Evolutionary conservation across 1,139 yeast species (phyloP).

Genomic region (Sporopachydermia cereana): DNA sequence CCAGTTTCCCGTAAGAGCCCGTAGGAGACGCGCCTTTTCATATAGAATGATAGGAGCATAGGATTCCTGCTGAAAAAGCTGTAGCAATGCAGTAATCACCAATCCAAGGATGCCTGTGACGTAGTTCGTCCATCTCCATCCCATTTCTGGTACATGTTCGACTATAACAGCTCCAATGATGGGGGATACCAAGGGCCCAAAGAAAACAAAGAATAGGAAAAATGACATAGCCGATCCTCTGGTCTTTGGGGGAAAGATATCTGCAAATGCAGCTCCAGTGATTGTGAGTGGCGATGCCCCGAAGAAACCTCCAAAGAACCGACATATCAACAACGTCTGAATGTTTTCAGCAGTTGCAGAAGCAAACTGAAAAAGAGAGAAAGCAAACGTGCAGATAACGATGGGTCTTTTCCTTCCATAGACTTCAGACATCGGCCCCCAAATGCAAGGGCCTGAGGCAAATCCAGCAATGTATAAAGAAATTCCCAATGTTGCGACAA

Average conservation of each 20-base stretch:
- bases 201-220: slow-evolving; percentile 55
- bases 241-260: slow-evolving; percentile 44
- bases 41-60: slow-evolving; percentile 34
- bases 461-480: slow-evolving; percentile 70
- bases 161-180: slow-evolving; percentile 55
- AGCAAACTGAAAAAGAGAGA: slow-evolving; percentile 52
- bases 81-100: slow-evolving; percentile 22
- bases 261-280: slow-evolving; percentile 77
- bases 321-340: slow-evolving; percentile 59
- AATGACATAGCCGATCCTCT: slow-evolving; percentile 62
- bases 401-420: slow-evolving; percentile 58
- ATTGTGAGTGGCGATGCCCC: slow-evolving; percentile 79
- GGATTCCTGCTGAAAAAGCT: slow-evolving; percentile 34
- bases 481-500: slow-evolving; percentile 51
- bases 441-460: slow-evolving; percentile 70
- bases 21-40: slow-evolving; percentile 34
- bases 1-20: slow-evolving; percentile 38
- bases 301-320: slow-evolving; percentile 65
- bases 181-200: slow-evolving; percentile 71
- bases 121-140: slow-evolving; percentile 53
- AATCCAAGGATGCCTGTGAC: slow-evolving; percentile 40
- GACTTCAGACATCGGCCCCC: slow-evolving; percentile 73
- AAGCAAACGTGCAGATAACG: slow-evolving; percentile 41
- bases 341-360: slow-evolving; percentile 62
- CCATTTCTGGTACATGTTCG: slow-evolving; percentile 19